Evolutionary conservation across 306 rosid genomes (phyloP).

Genomic region (Prosopis cineraria): DNA sequence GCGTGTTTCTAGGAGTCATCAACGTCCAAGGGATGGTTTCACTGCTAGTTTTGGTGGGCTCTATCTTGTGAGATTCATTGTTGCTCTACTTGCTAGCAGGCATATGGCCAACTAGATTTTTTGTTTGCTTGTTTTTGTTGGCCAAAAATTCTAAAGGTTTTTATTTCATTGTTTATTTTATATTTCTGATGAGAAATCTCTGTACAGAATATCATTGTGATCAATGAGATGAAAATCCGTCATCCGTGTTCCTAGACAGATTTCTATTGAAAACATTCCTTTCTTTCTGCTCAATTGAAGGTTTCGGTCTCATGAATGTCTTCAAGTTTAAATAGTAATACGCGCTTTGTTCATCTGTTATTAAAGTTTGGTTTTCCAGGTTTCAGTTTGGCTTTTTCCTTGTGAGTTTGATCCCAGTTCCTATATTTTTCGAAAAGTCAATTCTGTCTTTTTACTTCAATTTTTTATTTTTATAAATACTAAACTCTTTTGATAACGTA

Average conservation of each 20-base stretch:
- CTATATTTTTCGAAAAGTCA: too few relatives aligned
- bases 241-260: too few relatives aligned
- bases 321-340: too few relatives aligned
- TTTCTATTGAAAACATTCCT: neutral
- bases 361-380: too few relatives aligned
- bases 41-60: slow-evolving; percentile 16
- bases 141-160: neutral
- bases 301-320: too few relatives aligned
- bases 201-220: slow-evolving; percentile 7
- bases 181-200: slow-evolving; percentile 21
- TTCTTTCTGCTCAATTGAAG: too few relatives aligned
- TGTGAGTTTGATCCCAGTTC: too few relatives aligned
- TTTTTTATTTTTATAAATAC: too few relatives aligned
- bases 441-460: too few relatives aligned
- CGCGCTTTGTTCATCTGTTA: too few relatives aligned
- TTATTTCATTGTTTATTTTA: neutral
- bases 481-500: too few relatives aligned
- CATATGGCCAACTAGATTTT: slow-evolving; percentile 6
- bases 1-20: slow-evolving; percentile 23
- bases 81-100: slow-evolving; percentile 20
- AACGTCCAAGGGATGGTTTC: slow-evolving; percentile 29
- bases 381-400: too few relatives aligned
- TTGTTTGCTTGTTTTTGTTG: neutral
- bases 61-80: slow-evolving; percentile 17
- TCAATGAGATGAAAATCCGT: neutral